Percentiles rank a stretch among this genome's conserved stretches.
Evolutionary conservation across 805 yeast species (phyloP).

Genomic region (Yamadazyma tumulicola): DNA sequence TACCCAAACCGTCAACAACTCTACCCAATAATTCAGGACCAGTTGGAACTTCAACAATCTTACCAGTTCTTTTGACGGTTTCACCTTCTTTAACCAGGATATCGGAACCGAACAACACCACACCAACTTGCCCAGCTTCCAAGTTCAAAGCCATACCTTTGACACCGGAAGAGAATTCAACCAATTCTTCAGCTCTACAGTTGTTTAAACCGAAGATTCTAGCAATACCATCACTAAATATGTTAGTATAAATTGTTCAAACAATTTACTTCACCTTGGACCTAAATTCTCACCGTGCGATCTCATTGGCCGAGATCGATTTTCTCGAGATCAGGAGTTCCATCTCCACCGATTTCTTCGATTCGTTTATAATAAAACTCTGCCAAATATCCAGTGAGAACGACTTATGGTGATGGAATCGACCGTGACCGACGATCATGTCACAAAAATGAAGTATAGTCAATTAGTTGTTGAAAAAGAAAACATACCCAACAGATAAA

Average conservation of each 20-base stretch:
- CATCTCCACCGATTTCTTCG: too few relatives aligned
- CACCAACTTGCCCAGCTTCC: constrained; percentile 99
- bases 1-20: constrained; percentile 99
- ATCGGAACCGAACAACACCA: constrained; percentile 99
- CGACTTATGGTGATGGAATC: too few relatives aligned
- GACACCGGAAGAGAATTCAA: constrained; percentile 98
- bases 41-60: constrained; percentile 98
- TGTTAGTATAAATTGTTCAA: constrained; percentile 43
- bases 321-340: constrained; percentile 3
- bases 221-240: constrained; percentile 96
- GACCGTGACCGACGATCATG: too few relatives aligned
- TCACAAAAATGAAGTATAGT: too few relatives aligned
- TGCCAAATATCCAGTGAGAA: too few relatives aligned
- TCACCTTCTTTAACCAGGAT: constrained; percentile 98
- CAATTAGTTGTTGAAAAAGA: neutral
- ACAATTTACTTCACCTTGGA: neutral
- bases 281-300: constrained; percentile 1
- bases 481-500: constrained; percentile 87
- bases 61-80: constrained; percentile 99
- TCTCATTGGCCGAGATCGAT: constrained; percentile 14
- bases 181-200: constrained; percentile 99
- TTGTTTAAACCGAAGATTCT: constrained; percentile 99
- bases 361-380: too few relatives aligned
- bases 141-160: constrained; percentile 99
- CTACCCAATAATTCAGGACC: constrained; percentile 98